phyloP scores from a whole-genome alignment of 2,329 filamentous ascomycete genomes.

The Colletotrichum caudatum region DNA sequence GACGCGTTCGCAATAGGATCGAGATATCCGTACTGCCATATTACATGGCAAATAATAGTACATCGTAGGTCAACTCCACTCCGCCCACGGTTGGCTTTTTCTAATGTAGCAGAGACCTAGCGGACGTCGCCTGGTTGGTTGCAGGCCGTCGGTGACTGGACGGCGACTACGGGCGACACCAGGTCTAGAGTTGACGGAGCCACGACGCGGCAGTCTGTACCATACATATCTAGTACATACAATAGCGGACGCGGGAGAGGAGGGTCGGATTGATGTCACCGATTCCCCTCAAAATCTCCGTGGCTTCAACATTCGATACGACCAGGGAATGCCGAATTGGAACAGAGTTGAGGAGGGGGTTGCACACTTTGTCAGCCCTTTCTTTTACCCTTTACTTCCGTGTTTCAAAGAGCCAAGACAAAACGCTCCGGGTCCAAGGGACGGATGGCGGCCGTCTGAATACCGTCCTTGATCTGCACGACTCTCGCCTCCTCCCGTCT shows the following conservation, averaged over 20 bases:
- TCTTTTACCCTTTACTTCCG: constrained; percentile 17
- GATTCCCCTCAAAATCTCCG: constrained; percentile 13
- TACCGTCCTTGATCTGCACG: constrained; percentile 20
- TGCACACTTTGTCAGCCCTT: constrained; percentile 16
- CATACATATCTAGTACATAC: too few species aligned
- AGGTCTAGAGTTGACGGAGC: constrained; percentile 25
- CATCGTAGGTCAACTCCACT: too few species aligned
- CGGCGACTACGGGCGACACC: not conserved
- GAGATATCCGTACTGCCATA: too few species aligned
- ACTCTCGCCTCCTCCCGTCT: constrained; percentile 22
- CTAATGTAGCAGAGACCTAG: not conserved
- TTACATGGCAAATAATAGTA: too few species aligned
- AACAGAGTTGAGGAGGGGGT: not conserved
- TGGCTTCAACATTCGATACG: not conserved
- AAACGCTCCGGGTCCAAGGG: constrained; percentile 35
- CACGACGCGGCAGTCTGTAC: not conserved
- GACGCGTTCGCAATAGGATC: not conserved
- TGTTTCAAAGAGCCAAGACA: constrained; percentile 39
- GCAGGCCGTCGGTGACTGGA: too few species aligned
- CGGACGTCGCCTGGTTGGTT: not conserved
- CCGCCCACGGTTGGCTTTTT: not conserved
- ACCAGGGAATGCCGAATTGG: not conserved
- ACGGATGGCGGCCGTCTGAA: constrained; percentile 28
- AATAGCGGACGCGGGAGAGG: not conserved
- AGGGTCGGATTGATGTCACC: constrained; percentile 19